These are phyloP conservation scores for Blechomonas ayalai DNA, from an alignment of 208 protist genomes.

Conservation along the genomic window DNA sequence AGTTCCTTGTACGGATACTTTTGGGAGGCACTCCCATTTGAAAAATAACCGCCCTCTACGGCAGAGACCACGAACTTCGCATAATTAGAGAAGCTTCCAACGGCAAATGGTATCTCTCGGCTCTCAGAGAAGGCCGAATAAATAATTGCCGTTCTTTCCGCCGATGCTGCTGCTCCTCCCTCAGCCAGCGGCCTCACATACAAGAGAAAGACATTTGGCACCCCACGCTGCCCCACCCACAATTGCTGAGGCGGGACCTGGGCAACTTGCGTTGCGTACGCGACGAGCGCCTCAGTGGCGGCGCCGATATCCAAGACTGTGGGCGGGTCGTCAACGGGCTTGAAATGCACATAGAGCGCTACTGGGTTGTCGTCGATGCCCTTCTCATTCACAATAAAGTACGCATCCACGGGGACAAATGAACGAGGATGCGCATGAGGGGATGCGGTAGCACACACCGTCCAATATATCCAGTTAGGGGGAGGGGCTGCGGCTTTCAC, in stretches of 20 bases:
- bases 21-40: conserved; percentile 15
- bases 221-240: conserved; percentile 21
- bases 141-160: conserved; percentile 12
- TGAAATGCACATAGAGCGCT: conserved; percentile 27
- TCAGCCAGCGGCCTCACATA: conserved; percentile 20
- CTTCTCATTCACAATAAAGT: conserved; percentile 28
- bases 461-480: conserved; percentile 17
- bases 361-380: conserved; percentile 17
- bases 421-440: conserved; percentile 4
- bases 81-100: neutral
- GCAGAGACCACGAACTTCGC: conserved; percentile 25
- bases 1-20: conserved; percentile 17
- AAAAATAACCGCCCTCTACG: conserved; percentile 31
- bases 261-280: conserved; percentile 12
- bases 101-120: neutral
- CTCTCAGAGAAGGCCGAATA: conserved; percentile 4
- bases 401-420: conserved; percentile 41
- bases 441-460: conserved; percentile 53
- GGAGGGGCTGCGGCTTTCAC: conserved; percentile 14
- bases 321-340: conserved; percentile 20
- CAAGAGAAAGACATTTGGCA: conserved; percentile 22
- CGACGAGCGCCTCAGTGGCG: neutral
- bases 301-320: conserved; percentile 12
- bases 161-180: conserved; percentile 15
- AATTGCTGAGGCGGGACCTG: too few species aligned